phyloP scores from a whole-genome alignment of 2,329 filamentous ascomycete genomes.

The Phialemoniopsis sp. region DNA sequence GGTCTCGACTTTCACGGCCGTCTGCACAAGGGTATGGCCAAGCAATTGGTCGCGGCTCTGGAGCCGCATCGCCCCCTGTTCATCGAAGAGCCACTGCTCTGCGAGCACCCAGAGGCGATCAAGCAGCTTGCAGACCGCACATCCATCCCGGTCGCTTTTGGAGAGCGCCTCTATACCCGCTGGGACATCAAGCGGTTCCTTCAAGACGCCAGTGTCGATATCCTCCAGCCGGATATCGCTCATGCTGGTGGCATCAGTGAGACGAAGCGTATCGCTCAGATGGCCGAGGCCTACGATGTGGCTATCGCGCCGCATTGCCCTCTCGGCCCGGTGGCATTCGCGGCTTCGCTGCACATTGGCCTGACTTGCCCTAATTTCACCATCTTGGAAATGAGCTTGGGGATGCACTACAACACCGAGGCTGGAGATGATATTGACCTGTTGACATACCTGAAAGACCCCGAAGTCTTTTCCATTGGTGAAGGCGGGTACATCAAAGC shows the following conservation, averaged over 20 bases:
- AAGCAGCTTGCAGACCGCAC: slow-evolving; percentile 52
- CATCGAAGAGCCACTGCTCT: slow-evolving; percentile 63
- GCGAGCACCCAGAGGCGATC: slow-evolving; percentile 55
- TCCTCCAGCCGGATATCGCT: slow-evolving; percentile 61
- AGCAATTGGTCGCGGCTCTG: slow-evolving; percentile 58
- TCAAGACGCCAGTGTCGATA: slow-evolving; percentile 56
- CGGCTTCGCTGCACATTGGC: slow-evolving; percentile 59
- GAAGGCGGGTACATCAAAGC: slow-evolving; percentile 52
- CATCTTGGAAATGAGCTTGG: slow-evolving; percentile 67
- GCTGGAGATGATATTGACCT: slow-evolving; percentile 44
- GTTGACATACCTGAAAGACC: slow-evolving; percentile 56
- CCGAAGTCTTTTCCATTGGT: slow-evolving; percentile 50
- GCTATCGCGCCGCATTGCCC: slow-evolving; percentile 64
- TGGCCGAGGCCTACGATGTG: slow-evolving; percentile 64
- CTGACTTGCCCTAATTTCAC: slow-evolving; percentile 52
- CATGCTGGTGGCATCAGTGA: slow-evolving; percentile 64
- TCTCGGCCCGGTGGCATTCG: slow-evolving; percentile 62
- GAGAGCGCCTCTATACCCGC: slow-evolving; percentile 59
- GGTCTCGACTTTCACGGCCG: slow-evolving; percentile 68
- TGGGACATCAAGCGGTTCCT: slow-evolving; percentile 65
- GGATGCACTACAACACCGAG: slow-evolving; percentile 65
- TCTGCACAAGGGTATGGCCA: slow-evolving; percentile 66
- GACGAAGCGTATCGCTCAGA: slow-evolving; percentile 55
- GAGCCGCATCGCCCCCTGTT: slow-evolving; percentile 61
- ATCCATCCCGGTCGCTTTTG: slow-evolving; percentile 58